phyloP scores from a whole-genome alignment of 805 yeast genomes.

The Cyberlindnera xishuangbannaensis region DNA sequence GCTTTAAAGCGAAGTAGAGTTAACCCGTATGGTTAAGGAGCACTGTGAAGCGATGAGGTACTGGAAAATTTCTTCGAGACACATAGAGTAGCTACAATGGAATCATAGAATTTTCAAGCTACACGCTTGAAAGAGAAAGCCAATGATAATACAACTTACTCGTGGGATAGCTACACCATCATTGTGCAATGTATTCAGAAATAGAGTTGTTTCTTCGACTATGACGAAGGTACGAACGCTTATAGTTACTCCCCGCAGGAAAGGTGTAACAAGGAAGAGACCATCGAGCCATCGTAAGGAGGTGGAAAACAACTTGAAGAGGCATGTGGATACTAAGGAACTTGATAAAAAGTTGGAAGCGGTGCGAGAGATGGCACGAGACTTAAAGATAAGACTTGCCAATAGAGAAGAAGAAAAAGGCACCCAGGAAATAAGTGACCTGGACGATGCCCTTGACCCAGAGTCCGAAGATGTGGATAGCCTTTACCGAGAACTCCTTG shows the following conservation, averaged over 20 bases:
- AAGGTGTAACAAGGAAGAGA: slow-evolving; percentile 1
- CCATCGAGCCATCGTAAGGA: not conserved
- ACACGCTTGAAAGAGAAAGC: too few species aligned
- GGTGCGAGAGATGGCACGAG: slow-evolving; percentile 14
- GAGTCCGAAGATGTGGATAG: slow-evolving; percentile 19
- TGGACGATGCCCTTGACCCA: slow-evolving; percentile 12
- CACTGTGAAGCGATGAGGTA: too few species aligned
- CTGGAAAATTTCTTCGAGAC: too few species aligned
- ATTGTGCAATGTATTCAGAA: too few species aligned
- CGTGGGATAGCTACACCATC: too few species aligned
- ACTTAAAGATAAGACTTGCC: slow-evolving; percentile 12
- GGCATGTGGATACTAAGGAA: slow-evolving; percentile 3
- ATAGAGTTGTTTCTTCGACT: too few species aligned
- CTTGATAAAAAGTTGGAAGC: slow-evolving; percentile 17
- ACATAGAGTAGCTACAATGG: too few species aligned
- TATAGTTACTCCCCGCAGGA: slow-evolving; percentile 9
- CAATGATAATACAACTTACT: too few species aligned
- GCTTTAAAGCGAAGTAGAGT: too few species aligned
- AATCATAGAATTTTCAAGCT: too few species aligned
- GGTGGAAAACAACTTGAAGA: not conserved
- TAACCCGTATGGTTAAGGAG: too few species aligned
- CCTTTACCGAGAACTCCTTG: slow-evolving; percentile 9
- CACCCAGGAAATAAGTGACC: slow-evolving; percentile 9
- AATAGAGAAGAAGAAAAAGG: slow-evolving; percentile 13
- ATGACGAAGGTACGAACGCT: slow-evolving; percentile 10